A percentile compares a stretch with the other conserved stretches of the same genome.
These are phyloP conservation scores for Xylariaceae sp. DNA, from an alignment of 2,329 filamentous ascomycete species.

Conservation along the genomic window DNA sequence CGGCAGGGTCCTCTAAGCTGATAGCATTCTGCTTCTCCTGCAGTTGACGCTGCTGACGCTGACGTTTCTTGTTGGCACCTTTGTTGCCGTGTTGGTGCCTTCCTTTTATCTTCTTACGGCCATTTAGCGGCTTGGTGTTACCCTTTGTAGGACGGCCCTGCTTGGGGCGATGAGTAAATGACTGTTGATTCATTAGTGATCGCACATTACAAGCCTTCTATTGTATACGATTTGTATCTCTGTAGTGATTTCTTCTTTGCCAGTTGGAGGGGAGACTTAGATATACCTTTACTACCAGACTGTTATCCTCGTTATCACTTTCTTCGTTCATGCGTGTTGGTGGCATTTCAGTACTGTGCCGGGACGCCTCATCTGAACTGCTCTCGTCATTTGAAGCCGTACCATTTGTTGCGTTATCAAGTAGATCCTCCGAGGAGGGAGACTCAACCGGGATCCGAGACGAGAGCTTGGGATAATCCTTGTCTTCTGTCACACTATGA, in stretches of 20 bases:
- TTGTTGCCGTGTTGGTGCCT: slow-evolving; percentile 53
- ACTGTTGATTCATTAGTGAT: slow-evolving; percentile 31
- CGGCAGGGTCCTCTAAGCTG: slow-evolving; percentile 32
- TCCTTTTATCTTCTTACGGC: slow-evolving; percentile 55
- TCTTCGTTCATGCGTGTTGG: slow-evolving; percentile 65
- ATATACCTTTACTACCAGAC: slow-evolving; percentile 43
- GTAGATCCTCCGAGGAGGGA: slow-evolving; percentile 52
- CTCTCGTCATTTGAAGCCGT: slow-evolving; percentile 59
- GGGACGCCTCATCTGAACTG: slow-evolving; percentile 55
- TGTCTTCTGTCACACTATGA: slow-evolving; percentile 64
- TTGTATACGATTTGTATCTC: no score
- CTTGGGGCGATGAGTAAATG: slow-evolving; percentile 27
- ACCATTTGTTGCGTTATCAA: slow-evolving; percentile 55
- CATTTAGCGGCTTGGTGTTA: slow-evolving; percentile 37
- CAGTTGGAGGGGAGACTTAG: background rate
- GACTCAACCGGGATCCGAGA: slow-evolving; percentile 52
- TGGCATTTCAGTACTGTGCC: slow-evolving; percentile 37
- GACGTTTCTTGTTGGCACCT: slow-evolving; percentile 51
- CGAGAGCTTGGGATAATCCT: slow-evolving; percentile 59
- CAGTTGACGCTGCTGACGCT: slow-evolving; percentile 39
- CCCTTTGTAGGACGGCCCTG: slow-evolving; percentile 26
- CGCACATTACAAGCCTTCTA: slow-evolving; percentile 1
- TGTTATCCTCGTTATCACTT: slow-evolving; percentile 58
- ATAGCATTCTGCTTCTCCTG: slow-evolving; percentile 29
- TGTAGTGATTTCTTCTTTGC: background rate